A percentile compares a stretch with the other conserved stretches of the same genome.
Evolutionary conservation across 2,329 filamentous ascomycete species (phyloP).

Genomic region (Clonostachys solani): DNA sequence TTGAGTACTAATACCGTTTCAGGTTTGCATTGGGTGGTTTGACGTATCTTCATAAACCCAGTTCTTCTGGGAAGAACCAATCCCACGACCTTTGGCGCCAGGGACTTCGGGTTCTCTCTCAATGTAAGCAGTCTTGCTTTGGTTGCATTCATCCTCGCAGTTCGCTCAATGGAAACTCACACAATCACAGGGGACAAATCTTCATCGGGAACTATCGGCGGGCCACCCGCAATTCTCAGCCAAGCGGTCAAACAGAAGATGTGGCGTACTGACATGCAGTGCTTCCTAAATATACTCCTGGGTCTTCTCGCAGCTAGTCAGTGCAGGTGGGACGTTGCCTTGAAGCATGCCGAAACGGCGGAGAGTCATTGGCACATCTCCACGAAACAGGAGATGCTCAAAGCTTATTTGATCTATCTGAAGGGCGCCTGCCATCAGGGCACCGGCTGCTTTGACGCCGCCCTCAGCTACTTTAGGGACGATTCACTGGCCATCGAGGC

Average conservation of each 20-base stretch:
- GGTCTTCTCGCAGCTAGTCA: conserved; percentile 66
- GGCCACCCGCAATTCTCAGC: conserved; percentile 46
- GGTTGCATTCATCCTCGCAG: conserved; percentile 3
- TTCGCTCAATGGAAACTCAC: background rate
- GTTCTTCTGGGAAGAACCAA: background rate
- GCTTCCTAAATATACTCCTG: conserved; percentile 67
- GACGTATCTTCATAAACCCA: conserved; percentile 32
- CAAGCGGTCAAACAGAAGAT: conserved; percentile 53
- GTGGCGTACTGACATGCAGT: conserved; percentile 63
- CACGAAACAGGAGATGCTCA: conserved; percentile 31
- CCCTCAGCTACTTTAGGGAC: conserved; percentile 63
- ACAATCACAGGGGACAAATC: conserved; percentile 23
- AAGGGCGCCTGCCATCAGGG: conserved; percentile 73
- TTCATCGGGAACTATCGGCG: conserved; percentile 27
- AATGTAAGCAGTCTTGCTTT: conserved; percentile 27
- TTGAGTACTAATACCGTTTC: background rate
- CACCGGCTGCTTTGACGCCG: conserved; percentile 65
- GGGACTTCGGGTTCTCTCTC: conserved; percentile 38
- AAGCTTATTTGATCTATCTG: conserved; percentile 63
- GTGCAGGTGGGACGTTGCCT: conserved; percentile 65
- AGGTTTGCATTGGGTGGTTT: conserved; percentile 54
- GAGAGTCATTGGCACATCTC: conserved; percentile 26
- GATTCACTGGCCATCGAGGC: conserved; percentile 44
- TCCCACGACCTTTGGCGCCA: conserved; percentile 35
- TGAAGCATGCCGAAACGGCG: conserved; percentile 50